Conservation (phyloP, 805 yeast genomes). For the Yarrowia divulgata region DNA sequence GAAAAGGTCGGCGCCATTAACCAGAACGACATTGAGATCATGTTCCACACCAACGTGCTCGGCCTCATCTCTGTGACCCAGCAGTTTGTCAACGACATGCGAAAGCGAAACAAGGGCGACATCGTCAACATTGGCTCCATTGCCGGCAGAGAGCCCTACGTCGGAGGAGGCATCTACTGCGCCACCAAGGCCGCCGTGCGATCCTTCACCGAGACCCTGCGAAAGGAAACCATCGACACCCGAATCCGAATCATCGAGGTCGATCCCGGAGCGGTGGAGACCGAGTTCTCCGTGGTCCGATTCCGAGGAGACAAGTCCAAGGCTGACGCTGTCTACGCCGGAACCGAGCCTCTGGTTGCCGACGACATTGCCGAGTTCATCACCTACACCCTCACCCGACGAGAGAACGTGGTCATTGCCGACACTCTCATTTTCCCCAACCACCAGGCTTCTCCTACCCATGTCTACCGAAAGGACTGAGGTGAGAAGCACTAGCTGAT, state of each 20-base stretch:
- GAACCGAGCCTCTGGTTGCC: slow-evolving; percentile 73
- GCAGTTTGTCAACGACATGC: slow-evolving; percentile 73
- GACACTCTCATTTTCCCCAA: slow-evolving; percentile 84
- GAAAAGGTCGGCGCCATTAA: slow-evolving; percentile 76
- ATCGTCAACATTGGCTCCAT: slow-evolving; percentile 71
- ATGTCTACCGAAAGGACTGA: slow-evolving; percentile 54
- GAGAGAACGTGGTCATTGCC: slow-evolving; percentile 75
- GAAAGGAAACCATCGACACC: slow-evolving; percentile 78
- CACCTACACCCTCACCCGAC: slow-evolving; percentile 70
- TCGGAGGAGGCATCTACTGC: slow-evolving; percentile 75
- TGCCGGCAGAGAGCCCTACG: slow-evolving; percentile 75
- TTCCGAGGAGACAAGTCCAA: slow-evolving; percentile 66
- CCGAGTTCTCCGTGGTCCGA: slow-evolving; percentile 73
- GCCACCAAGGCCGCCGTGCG: slow-evolving; percentile 70
- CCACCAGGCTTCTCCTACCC: slow-evolving; percentile 82
- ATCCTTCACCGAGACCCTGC: slow-evolving; percentile 63
- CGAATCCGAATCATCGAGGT: slow-evolving; percentile 74
- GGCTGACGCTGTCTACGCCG: slow-evolving; percentile 71
- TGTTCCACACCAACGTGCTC: slow-evolving; percentile 86
- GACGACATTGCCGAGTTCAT: slow-evolving; percentile 79
- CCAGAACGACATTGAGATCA: slow-evolving; percentile 68
- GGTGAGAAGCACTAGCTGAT: background rate
- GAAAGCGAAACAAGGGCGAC: slow-evolving; percentile 67
- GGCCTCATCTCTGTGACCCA: slow-evolving; percentile 88
- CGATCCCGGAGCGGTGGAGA: slow-evolving; percentile 82